Conservation (phyloP, 2,329 filamentous ascomycete genomes). For the Aspergillus aculeatus region DNA sequence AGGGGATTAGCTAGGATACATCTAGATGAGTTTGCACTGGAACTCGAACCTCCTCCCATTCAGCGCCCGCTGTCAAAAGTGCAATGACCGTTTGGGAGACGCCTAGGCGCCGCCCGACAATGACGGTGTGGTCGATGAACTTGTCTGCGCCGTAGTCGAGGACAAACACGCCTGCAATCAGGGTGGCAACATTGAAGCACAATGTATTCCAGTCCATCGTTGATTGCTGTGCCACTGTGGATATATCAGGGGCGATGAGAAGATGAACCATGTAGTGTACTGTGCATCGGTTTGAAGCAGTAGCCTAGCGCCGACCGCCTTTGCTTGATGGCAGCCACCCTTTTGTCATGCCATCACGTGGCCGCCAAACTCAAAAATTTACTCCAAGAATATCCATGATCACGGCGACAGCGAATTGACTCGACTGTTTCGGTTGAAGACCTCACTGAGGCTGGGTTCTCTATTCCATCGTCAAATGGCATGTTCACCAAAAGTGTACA, state of each 20-base stretch:
- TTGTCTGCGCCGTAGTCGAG: constrained; percentile 55
- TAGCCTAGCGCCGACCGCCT: too few relatives aligned
- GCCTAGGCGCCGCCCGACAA: constrained; percentile 46
- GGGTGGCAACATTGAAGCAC: constrained; percentile 36
- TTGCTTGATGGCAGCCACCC: too few relatives aligned
- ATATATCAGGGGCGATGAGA: background rate
- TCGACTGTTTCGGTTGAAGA: too few relatives aligned
- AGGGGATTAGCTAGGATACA: background rate
- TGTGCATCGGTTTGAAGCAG: too few relatives aligned
- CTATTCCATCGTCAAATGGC: too few relatives aligned
- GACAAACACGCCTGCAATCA: constrained; percentile 49
- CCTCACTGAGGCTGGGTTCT: too few relatives aligned
- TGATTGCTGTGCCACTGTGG: background rate
- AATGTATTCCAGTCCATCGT: constrained; percentile 35
- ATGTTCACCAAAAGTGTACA: too few relatives aligned
- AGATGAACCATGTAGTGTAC: too few relatives aligned
- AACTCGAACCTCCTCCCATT: constrained; percentile 54
- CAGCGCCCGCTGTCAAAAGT: constrained; percentile 54
- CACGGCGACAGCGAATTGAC: too few relatives aligned
- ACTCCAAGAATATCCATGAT: too few relatives aligned
- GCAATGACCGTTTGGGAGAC: constrained; percentile 51
- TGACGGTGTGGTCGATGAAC: constrained; percentile 53
- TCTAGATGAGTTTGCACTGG: background rate
- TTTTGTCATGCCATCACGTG: too few relatives aligned
- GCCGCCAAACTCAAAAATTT: too few relatives aligned